Base-by-base conservation (phyloP, 2,329 filamentous ascomycete genomes). In the Sporothrix pseudoabietina region DNA sequence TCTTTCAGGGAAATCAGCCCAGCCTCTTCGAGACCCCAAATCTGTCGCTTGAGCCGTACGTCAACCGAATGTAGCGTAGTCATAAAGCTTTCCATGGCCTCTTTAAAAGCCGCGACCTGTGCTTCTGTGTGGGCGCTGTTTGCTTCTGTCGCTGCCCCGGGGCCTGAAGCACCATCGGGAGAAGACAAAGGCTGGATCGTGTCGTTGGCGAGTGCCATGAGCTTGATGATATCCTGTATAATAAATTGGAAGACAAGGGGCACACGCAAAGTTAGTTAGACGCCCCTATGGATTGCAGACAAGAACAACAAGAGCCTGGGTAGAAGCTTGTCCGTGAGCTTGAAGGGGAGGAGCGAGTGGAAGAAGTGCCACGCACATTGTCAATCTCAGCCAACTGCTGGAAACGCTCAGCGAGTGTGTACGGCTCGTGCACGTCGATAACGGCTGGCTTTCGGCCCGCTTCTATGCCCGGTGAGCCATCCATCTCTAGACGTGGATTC, bases 381-480 rank as follows among this genome's bases (percentile, higher is more conserved):
- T 97, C 94, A 77, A 97, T 92, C 57, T 91, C 89, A 77, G 90
- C 91, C 72, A 97, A 88, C 78, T 97, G 93, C 73, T 90, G 86
- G 76, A 97, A 94, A 76, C 92, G 92, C 80, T 97, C 92, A 55
- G 91, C 87, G 47, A 91, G 87, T 10, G 89, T 92, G 77, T 94
- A 92, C n/a, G 87, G 85, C 47, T 85, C 79, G 59, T 85, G 83
- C 4, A 72, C 44, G 10, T 47, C 71, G n/a, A 52, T 22, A 1
- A 47, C 19, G 22, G 52, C 14, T 30, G 44, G 69, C n/a, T 9
- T 32, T 1, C 19, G 49, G 12, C 22, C 35, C 19, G 68, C 19
- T 10, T 35, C 16, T 35, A 6, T 14, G 10, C 16, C 47, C 16
- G 14, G 30, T 26, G 39, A 9, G 4, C 41, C 32, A n/a, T 66